phyloP scores from a whole-genome alignment of 345 rosid species.

The Salix koriyanagi region DNA sequence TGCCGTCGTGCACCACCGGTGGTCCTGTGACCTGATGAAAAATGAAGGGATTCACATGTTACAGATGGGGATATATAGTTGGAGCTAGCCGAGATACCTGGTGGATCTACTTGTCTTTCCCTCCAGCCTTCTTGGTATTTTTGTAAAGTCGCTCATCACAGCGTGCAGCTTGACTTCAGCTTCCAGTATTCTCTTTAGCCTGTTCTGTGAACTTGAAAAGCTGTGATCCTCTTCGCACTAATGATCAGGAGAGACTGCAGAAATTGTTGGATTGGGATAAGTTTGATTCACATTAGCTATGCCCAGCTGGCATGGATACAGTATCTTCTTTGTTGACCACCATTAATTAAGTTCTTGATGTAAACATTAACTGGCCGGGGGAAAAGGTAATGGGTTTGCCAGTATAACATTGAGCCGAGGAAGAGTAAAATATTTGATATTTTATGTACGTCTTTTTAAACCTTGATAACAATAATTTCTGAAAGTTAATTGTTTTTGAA shows the following conservation, averaged over 20 bases:
- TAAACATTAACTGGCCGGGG: too few species aligned
- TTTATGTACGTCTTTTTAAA: too few species aligned
- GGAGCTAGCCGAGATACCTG: slow-evolving; percentile 21
- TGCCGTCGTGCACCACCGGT: slow-evolving; percentile 9
- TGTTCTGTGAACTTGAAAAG: slow-evolving; percentile 13
- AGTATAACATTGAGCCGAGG: too few species aligned
- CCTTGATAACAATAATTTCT: too few species aligned
- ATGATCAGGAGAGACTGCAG: slow-evolving; percentile 21
- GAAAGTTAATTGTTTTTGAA: too few species aligned
- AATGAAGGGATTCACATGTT: slow-evolving; percentile 24
- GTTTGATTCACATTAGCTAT: slow-evolving; percentile 12
- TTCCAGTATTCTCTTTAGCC: slow-evolving; percentile 21
- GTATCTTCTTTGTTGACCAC: slow-evolving; percentile 83
- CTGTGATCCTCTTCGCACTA: slow-evolving; percentile 19
- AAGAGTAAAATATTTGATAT: too few species aligned
- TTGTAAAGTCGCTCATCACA: slow-evolving; percentile 11
- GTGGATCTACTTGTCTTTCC: slow-evolving; percentile 17
- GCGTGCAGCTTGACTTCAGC: slow-evolving; percentile 7
- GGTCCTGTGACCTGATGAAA: slow-evolving; percentile 33
- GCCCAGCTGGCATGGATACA: slow-evolving; percentile 29
- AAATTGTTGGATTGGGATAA: slow-evolving; percentile 34
- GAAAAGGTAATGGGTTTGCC: too few species aligned
- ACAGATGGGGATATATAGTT: slow-evolving; percentile 12
- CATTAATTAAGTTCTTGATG: slow-evolving; percentile 73
- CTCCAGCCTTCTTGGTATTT: slow-evolving; percentile 21